Evolutionary conservation across 2,329 filamentous ascomycete species (phyloP).

Genomic region (Chaetomium olivaceum): DNA sequence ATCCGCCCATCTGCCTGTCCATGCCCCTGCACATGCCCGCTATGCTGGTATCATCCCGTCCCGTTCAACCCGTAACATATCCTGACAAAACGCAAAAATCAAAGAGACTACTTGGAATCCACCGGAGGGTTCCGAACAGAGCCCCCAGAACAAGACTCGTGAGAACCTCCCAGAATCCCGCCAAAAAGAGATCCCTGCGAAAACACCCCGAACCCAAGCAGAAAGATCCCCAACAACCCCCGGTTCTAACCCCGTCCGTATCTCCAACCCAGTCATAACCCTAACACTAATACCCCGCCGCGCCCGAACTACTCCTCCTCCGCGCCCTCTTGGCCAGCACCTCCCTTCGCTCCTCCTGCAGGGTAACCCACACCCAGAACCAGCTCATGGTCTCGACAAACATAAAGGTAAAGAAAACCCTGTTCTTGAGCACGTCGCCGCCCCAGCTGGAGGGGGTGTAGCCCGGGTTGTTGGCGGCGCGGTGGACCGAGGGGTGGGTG

Average conservation of each 20-base stretch:
- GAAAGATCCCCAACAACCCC: neutral
- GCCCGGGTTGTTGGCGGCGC: slow-evolving; percentile 37
- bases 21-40: neutral
- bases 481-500: slow-evolving; percentile 41
- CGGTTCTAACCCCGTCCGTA: too few relatives aligned
- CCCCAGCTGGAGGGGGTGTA: slow-evolving; percentile 49
- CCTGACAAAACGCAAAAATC: too few relatives aligned
- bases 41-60: slow-evolving; percentile 10
- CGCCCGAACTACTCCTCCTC: slow-evolving; percentile 20
- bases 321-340: slow-evolving; percentile 45
- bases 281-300: neutral
- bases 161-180: neutral
- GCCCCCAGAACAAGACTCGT: too few relatives aligned
- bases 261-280: too few relatives aligned
- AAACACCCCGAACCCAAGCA: neutral
- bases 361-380: slow-evolving; percentile 80
- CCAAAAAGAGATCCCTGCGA: too few relatives aligned
- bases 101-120: too few relatives aligned
- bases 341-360: slow-evolving; percentile 63
- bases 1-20: neutral
- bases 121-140: neutral
- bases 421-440: slow-evolving; percentile 74
- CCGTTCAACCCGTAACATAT: neutral
- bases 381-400: slow-evolving; percentile 82
- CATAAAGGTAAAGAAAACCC: slow-evolving; percentile 79